A percentile compares a stretch with the other conserved stretches of the same genome.
These are phyloP conservation scores for Panus rudis DNA, from an alignment of 768 basidiomycete species.

Conservation along the genomic window DNA sequence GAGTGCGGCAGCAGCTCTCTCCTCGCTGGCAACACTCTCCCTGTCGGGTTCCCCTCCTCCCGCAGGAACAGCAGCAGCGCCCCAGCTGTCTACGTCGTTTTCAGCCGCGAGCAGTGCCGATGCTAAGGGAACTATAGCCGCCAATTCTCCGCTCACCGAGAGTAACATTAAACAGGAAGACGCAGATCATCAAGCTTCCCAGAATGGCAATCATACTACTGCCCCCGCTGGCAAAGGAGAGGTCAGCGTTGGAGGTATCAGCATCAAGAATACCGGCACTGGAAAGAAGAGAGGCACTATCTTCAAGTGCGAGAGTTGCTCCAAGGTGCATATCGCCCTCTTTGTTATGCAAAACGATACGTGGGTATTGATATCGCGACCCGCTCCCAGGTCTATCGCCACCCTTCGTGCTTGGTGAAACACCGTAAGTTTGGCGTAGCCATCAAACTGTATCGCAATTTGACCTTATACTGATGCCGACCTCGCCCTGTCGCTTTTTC, in stretches of 20 bases:
- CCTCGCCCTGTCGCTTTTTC: no score
- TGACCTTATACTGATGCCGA: no score
- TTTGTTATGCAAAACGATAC: neutral
- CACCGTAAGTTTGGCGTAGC: slow-evolving; percentile 58
- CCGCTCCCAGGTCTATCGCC: slow-evolving; percentile 63
- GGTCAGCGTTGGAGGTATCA: slow-evolving; percentile 19
- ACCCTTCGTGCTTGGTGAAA: slow-evolving; percentile 93
- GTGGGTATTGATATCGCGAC: neutral
- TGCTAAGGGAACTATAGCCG: no score
- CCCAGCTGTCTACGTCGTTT: slow-evolving; percentile 16
- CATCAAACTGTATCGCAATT: no score
- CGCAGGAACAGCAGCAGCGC: slow-evolving; percentile 20
- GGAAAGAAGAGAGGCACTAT: slow-evolving; percentile 79
- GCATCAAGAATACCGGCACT: slow-evolving; percentile 28
- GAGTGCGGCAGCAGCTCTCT: slow-evolving; percentile 28
- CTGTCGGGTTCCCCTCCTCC: slow-evolving; percentile 33
- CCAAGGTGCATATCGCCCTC: slow-evolving; percentile 55
- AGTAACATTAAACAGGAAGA: slow-evolving; percentile 8
- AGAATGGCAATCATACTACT: no score
- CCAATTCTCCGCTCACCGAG: no score
- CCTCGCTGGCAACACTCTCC: slow-evolving; percentile 35
- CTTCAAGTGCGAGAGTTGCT: slow-evolving; percentile 91
- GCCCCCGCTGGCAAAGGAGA: slow-evolving; percentile 14
- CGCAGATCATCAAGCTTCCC: slow-evolving; percentile 16
- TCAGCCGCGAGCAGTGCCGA: slow-evolving; percentile 6